Base-by-base conservation (phyloP, 208 protist species). In the Leptomonas pyrrhocoris region DNA sequence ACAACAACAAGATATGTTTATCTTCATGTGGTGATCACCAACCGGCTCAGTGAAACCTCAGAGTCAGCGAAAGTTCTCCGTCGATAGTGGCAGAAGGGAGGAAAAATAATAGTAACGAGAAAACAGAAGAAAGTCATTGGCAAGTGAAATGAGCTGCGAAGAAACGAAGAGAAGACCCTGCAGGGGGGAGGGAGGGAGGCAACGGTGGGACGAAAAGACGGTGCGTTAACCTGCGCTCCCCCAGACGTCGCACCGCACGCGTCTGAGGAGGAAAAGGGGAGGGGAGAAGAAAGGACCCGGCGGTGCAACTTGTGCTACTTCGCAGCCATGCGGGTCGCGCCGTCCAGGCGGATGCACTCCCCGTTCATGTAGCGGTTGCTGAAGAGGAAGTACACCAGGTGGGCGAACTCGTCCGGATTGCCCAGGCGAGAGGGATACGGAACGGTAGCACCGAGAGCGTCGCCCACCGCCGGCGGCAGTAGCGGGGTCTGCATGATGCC, bases 351-450 rank as follows among this genome's bases (percentile, higher is more conserved):
- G 38, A 88, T 36, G 60, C 65, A 69, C 71, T 85, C 80, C 27
- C 86, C 92, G 72, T 97, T 97, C 30, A 97, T 69, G 68, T 90
- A 92, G 31, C 54, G 51, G 77, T 94, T 95, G 59, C 74, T 80
- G 51, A 94, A 83, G 34, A 96, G 80, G 65, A 80, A 78, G 56
- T 81, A 54, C 45, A 80, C 81, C 27, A 91, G 36, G 30, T 68
- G 25, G 28, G 89, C 89, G 75, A 84, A 94, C 79, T 97, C 93
- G 5, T 80, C 51, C 2, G 88, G 80, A 23, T 81, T 67, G 28
- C 88, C 90, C 16, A 95, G 68, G 42, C 92, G 79, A 15, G 28
- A 21, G 18, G 90, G 79, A 58, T 93, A 92, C 16, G 86, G 89
- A 11, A 93, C 80, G n/a, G 67, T 73, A 3, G 65, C 62, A 9